Percentiles rank a stretch among this genome's conserved stretches.
These are phyloP conservation scores for Pythium guiyangense DNA, from an alignment of 352 stramenopile genomes.

Conservation along the genomic window DNA sequence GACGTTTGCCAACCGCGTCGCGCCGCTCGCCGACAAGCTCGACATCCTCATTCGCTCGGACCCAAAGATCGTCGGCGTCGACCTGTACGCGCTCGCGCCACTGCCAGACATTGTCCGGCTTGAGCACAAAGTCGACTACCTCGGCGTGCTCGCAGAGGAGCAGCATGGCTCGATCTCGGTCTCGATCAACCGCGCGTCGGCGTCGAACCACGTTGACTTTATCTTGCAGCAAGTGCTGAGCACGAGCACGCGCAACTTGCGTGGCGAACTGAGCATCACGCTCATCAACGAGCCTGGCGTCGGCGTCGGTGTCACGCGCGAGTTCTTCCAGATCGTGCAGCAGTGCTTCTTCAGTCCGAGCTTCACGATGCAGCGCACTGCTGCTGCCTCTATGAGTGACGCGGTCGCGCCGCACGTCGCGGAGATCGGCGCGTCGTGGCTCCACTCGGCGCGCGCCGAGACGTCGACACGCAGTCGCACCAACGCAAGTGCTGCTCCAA, in stretches of 20 bases:
- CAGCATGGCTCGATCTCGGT: constrained; percentile 43
- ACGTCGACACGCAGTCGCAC: constrained; percentile 4
- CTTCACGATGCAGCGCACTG: background rate
- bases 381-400: background rate
- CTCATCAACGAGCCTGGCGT: constrained; percentile 69
- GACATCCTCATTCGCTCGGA: constrained; percentile 63
- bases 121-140: constrained; percentile 75
- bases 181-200: constrained; percentile 55
- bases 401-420: constrained; percentile 27
- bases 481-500: too few relatives aligned
- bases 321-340: constrained; percentile 77
- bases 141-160: constrained; percentile 57
- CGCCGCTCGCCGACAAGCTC: constrained; percentile 39
- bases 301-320: constrained; percentile 52
- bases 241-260: constrained; percentile 34
- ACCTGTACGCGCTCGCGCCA: constrained; percentile 58
- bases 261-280: constrained; percentile 59
- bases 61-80: constrained; percentile 63
- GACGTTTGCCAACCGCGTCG: constrained; percentile 29
- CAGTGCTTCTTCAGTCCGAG: constrained; percentile 46
- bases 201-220: constrained; percentile 63
- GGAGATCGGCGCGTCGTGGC: constrained; percentile 60
- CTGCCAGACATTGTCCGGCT: constrained; percentile 38
- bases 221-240: constrained; percentile 67
- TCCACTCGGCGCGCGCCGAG: constrained; percentile 45